Evolutionary conservation across 2,329 filamentous ascomycete species (phyloP), one percentile per base, ranked within the genome.

Genomic region (Chrysoporthe deuterocubensis): DNA sequence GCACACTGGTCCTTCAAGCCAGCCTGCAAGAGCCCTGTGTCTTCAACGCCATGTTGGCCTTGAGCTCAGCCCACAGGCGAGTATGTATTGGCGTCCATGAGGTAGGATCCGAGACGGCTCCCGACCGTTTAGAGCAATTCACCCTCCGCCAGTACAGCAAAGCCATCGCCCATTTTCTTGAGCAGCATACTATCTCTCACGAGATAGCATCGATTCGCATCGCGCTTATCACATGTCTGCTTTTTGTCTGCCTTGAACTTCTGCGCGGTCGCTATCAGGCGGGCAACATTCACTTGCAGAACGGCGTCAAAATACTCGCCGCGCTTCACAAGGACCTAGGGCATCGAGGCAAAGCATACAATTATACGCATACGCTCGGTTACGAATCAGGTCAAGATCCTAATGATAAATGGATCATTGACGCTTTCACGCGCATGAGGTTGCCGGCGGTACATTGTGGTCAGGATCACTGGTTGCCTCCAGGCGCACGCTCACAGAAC

Each of bases 351-450:
- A 21, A n/a, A 26, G 8, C 8, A 7, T 52, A 26, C 21, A 26
- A 32, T 11, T 3, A 34, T n/a, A 14, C 50, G n/a, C 8, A 34
- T n/a, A 14, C 50, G 6, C 26, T 3, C 37, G 37, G 9, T 40
- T 9, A 40, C 37, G 37, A 9, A 2, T 2, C 50, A 32, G 32
- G 7, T 21, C 14, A 13, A 32, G 26, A 54, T 2, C 26, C 14
- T 0, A 72, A 77, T 0, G 82, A 85, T 57, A 75, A 79, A 50
- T 81, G 78, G 75, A 80, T 86, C 18, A 69, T 80, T 3, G 81
- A 83, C 67, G 77, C 76, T 2, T 81, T 85, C 43, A 73, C 74
- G 0, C 73, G 60, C 11, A 62, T 62, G 60, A 62, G 78, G 44
- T 58, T 78, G 3, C 76, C 76, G 57, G 72, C 72, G n/a, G 72